These are phyloP conservation scores for Solanum piurae DNA, from an alignment of 257 asterid genomes.

Conservation along the genomic window DNA sequence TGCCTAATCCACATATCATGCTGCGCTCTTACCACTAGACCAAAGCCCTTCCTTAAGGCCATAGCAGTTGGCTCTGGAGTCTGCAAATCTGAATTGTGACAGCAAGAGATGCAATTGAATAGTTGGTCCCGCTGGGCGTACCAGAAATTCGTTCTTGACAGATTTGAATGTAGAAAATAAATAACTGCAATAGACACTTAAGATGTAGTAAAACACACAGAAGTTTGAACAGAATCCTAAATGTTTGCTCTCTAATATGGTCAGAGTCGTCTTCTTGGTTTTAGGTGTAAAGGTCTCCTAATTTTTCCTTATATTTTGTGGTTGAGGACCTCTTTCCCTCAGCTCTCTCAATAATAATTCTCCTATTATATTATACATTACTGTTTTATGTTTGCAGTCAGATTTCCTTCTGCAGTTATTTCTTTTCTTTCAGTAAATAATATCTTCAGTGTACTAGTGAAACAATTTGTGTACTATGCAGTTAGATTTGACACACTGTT, in stretches of 20 bases:
- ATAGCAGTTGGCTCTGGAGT: background rate
- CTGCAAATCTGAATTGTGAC: background rate
- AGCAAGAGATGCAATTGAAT: background rate
- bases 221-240: background rate
- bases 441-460: background rate
- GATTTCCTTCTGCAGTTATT: background rate
- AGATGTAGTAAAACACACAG: background rate
- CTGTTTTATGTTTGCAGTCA: background rate
- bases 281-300: background rate
- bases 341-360: background rate
- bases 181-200: background rate
- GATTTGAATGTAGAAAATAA: background rate
- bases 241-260: background rate
- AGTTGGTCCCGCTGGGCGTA: background rate
- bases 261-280: background rate
- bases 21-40: background rate
- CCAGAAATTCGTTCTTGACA: background rate
- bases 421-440: background rate
- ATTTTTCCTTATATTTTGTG: background rate
- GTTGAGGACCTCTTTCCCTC: background rate
- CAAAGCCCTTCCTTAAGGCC: background rate
- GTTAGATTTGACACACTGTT: background rate
- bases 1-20: background rate
- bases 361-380: background rate
- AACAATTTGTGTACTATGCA: background rate